Evolutionary conservation across 306 rosid species (phyloP).

Genomic region (Cucurbita pepo): DNA sequence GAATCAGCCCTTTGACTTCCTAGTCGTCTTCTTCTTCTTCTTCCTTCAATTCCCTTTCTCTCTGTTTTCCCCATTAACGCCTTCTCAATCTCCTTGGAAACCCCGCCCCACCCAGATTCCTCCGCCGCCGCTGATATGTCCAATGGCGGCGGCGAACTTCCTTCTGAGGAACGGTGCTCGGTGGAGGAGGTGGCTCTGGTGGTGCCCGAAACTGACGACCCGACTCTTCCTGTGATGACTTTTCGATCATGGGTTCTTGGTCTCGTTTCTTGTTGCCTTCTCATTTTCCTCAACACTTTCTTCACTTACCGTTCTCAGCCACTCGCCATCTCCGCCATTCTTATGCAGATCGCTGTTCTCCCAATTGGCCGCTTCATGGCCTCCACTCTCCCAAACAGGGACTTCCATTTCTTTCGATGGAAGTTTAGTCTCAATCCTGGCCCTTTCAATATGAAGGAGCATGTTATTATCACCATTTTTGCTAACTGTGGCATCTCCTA

Average conservation of each 20-base stretch:
- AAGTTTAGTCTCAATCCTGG: conserved; percentile 61
- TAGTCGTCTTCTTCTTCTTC: not conserved
- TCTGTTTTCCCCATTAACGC: not conserved
- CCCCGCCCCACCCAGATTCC: not conserved
- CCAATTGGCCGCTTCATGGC: conserved; percentile 92
- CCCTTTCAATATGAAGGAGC: conserved; percentile 89
- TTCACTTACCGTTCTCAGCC: conserved; percentile 94
- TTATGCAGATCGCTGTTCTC: conserved; percentile 77
- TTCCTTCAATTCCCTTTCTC: too few relatives aligned
- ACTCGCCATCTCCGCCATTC: conserved; percentile 73
- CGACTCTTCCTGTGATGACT: conserved; percentile 76
- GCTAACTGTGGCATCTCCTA: conserved; percentile 74
- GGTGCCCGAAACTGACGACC: conserved; percentile 96
- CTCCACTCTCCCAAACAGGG: conserved; percentile 36
- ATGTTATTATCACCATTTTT: conserved; percentile 79
- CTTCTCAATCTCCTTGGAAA: conserved; percentile 37
- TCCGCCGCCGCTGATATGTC: conserved; percentile 23
- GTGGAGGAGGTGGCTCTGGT: conserved; percentile 89
- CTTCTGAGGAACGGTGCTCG: conserved; percentile 26
- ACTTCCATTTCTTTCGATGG: conserved; percentile 27
- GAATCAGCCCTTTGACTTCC: not conserved
- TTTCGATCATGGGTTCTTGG: conserved; percentile 91
- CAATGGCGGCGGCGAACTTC: conserved; percentile 8
- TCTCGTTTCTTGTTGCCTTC: conserved; percentile 30
- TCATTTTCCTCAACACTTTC: conserved; percentile 89